These are phyloP conservation scores for Xylaria palmicola DNA, from an alignment of 495 filamentous ascomycete species.

Conservation along the genomic window DNA sequence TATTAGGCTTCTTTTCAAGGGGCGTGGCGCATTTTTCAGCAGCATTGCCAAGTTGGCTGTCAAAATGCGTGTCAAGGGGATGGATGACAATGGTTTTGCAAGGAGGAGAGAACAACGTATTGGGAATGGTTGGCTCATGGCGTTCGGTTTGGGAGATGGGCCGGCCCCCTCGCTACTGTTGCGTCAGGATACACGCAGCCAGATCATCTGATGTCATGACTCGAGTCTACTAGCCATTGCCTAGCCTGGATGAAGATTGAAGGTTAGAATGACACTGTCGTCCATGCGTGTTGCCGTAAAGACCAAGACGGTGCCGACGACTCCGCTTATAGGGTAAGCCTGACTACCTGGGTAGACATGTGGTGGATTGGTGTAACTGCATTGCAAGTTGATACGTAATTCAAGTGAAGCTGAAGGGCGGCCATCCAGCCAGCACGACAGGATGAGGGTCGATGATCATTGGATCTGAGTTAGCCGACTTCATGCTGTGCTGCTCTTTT, in stretches of 20 bases:
- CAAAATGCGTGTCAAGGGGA: neutral
- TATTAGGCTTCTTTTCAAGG: constrained; percentile 19
- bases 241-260: neutral
- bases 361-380: too few species aligned
- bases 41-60: neutral
- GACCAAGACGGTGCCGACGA: neutral
- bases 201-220: neutral
- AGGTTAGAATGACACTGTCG: neutral
- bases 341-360: too few species aligned
- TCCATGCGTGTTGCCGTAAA: neutral
- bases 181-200: too few species aligned
- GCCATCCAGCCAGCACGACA: too few species aligned
- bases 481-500: too few species aligned
- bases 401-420: too few species aligned
- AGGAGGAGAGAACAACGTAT: neutral
- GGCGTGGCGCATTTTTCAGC: neutral
- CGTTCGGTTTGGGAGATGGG: too few species aligned
- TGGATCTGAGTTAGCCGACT: too few species aligned
- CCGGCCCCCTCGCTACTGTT: too few species aligned
- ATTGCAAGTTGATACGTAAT: too few species aligned
- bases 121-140: neutral
- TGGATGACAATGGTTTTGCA: neutral
- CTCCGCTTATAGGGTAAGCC: neutral
- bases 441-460: too few species aligned
- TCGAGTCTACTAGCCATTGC: neutral